These are phyloP conservation scores for Schwanniomyces occidentalis DNA, from an alignment of 805 yeast genomes.

Conservation along the genomic window DNA sequence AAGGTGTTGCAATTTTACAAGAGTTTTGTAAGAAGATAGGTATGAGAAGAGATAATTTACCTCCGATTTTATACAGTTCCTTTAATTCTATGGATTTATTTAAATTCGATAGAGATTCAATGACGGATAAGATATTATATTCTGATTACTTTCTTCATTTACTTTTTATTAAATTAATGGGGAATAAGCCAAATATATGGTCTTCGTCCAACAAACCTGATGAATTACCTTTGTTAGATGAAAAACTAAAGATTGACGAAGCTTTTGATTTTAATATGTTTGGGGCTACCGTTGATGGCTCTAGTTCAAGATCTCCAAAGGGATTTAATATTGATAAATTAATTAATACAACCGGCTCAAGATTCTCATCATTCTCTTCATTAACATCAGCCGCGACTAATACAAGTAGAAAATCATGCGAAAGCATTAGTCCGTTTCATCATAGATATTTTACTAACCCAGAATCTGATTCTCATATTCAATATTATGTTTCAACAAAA, in stretches of 20 bases:
- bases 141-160: slow-evolving; percentile 66
- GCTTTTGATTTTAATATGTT: slow-evolving; percentile 7
- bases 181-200: slow-evolving; percentile 72
- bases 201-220: slow-evolving; percentile 55
- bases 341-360: neutral
- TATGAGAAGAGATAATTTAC: slow-evolving; percentile 36
- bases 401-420: neutral
- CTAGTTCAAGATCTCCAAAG: neutral
- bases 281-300: neutral
- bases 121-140: slow-evolving; percentile 57
- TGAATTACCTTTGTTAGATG: slow-evolving; percentile 35
- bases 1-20: slow-evolving; percentile 74
- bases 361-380: too few species aligned
- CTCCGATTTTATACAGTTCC: slow-evolving; percentile 51
- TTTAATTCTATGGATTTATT: slow-evolving; percentile 75
- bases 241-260: slow-evolving; percentile 21
- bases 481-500: slow-evolving; percentile 65
- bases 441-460: slow-evolving; percentile 86
- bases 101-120: slow-evolving; percentile 60
- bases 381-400: too few species aligned
- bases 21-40: slow-evolving; percentile 61
- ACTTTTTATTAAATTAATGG: slow-evolving; percentile 63
- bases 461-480: slow-evolving; percentile 77
- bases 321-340: neutral
- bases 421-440: slow-evolving; percentile 57